Evolutionary conservation across 257 asterid species (phyloP).

Genomic region (Solanum rostratum): DNA sequence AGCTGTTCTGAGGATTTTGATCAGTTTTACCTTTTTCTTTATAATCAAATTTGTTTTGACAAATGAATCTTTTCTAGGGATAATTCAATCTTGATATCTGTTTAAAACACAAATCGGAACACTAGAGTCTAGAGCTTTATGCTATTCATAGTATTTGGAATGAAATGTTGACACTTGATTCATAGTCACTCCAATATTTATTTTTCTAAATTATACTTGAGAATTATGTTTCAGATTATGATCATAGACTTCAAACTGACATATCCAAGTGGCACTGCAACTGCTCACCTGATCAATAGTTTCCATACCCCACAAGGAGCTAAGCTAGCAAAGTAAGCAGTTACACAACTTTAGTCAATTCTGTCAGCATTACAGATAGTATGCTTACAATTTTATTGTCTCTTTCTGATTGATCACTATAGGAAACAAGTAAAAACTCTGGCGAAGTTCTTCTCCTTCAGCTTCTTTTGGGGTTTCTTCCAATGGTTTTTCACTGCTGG

Average conservation of each 20-base stretch:
- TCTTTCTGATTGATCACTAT: conserved; percentile 5
- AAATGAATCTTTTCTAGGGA: neutral
- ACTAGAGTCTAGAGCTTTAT: neutral
- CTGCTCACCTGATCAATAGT: conserved; percentile 91
- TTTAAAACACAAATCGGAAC: neutral
- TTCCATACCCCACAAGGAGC: conserved; percentile 96
- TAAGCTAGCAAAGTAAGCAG: conserved; percentile 78
- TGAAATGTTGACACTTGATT: neutral
- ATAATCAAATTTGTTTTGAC: neutral
- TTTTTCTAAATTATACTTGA: neutral
- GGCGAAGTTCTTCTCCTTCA: conserved; percentile 85
- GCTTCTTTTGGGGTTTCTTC: conserved; percentile 94
- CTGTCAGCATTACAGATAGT: neutral
- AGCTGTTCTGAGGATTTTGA: neutral
- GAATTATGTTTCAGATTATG: conserved; percentile 52
- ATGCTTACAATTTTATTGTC: neutral
- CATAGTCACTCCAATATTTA: neutral
- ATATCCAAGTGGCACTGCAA: conserved; percentile 98
- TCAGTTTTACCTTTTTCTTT: neutral
- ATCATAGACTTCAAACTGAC: conserved; percentile 76
- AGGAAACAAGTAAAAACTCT: conserved; percentile 83
- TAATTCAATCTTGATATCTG: neutral
- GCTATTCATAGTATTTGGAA: neutral
- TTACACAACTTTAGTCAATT: neutral
- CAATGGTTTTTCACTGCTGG: conserved; percentile 95